Evolutionary conservation across 345 rosid species (phyloP).

Genomic region (Euphorbia tirucalli): DNA sequence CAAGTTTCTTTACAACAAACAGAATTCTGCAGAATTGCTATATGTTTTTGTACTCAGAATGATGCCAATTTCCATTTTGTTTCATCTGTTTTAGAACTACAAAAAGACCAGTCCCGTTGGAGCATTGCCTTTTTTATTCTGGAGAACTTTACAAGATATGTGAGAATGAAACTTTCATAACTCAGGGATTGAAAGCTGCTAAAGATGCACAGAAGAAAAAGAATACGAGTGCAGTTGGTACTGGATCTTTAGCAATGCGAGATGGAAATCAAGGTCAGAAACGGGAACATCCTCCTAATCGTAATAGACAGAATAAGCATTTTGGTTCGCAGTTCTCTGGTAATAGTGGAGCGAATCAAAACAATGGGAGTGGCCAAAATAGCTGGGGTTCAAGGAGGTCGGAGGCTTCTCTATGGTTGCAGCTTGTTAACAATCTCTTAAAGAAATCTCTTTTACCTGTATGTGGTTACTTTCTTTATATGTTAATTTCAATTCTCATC

Average conservation of each 20-base stretch:
- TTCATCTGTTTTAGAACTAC: constrained; percentile 55
- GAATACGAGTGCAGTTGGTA: constrained; percentile 43
- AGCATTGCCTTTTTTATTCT: constrained; percentile 84
- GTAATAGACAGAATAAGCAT: constrained; percentile 71
- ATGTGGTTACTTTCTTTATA: constrained; percentile 24
- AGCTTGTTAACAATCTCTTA: constrained; percentile 80
- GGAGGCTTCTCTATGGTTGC: constrained; percentile 75
- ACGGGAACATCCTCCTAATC: constrained; percentile 52
- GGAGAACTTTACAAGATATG: constrained; percentile 87
- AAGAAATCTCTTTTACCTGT: constrained; percentile 86
- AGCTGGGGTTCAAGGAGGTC: constrained; percentile 72
- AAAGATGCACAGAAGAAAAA: constrained; percentile 74
- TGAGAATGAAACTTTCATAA: constrained; percentile 59
- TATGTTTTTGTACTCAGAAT: constrained; percentile 10
- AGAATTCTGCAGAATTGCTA: background rate
- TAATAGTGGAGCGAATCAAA: constrained; percentile 38
- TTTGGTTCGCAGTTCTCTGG: constrained; percentile 52
- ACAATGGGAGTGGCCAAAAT: constrained; percentile 54
- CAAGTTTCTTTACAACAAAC: background rate
- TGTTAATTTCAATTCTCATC: background rate
- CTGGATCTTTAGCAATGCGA: constrained; percentile 52
- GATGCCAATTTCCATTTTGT: constrained; percentile 5
- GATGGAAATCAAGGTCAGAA: constrained; percentile 63
- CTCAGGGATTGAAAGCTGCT: constrained; percentile 78
- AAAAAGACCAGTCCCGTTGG: constrained; percentile 96